These are phyloP conservation scores for Cutaneotrichosporon arboriforme DNA, from an alignment of 1,284 basidiomycete genomes.

Conservation along the genomic window DNA sequence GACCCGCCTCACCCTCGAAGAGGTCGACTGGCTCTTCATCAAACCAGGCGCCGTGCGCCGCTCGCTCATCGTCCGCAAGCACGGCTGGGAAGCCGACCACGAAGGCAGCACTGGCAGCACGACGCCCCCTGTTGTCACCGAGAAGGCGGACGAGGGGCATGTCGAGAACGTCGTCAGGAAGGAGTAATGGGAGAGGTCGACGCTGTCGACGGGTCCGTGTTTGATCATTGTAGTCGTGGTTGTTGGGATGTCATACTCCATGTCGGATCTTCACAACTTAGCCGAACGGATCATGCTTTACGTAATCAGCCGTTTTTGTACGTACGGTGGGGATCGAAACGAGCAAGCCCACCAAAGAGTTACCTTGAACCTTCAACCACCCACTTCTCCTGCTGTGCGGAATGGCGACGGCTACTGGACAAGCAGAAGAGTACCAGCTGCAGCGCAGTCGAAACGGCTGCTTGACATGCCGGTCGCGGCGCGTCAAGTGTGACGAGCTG, in stretches of 20 bases:
- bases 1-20: slow-evolving; percentile 28
- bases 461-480: slow-evolving; percentile 36
- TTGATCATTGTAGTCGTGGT: too few species aligned
- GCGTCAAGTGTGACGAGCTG: slow-evolving; percentile 41
- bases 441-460: slow-evolving; percentile 31
- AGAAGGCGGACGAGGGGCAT: neutral
- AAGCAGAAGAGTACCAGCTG: slow-evolving; percentile 10
- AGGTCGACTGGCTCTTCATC: slow-evolving; percentile 22
- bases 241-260: too few species aligned
- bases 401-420: too few species aligned
- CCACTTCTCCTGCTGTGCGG: too few species aligned
- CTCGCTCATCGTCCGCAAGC: slow-evolving; percentile 2
- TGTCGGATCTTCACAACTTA: too few species aligned
- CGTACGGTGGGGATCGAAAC: too few species aligned
- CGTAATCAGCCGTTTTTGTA: too few species aligned
- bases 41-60: neutral
- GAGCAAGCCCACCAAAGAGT: too few species aligned
- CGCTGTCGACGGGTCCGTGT: too few species aligned
- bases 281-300: too few species aligned
- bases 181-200: too few species aligned
- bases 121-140: neutral
- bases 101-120: neutral
- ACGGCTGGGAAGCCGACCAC: slow-evolving; percentile 4
- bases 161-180: neutral
- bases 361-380: too few species aligned